Conservation (phyloP, 768 basidiomycete species). For the Suillus brevipes region DNA sequence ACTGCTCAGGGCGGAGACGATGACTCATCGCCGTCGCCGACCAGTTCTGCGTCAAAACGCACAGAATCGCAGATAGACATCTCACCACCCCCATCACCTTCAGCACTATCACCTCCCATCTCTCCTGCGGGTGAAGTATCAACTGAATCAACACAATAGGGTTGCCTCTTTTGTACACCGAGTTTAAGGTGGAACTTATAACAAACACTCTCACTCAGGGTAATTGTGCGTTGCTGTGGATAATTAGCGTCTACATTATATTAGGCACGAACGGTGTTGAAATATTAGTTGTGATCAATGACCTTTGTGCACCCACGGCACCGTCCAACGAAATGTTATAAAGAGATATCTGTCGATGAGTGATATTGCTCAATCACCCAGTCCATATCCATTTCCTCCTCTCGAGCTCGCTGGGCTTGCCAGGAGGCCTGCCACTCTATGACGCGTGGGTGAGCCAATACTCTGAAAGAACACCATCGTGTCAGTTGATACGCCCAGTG, state of each 20-base stretch:
- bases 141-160: neutral
- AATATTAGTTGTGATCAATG: neutral
- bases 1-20: conserved; percentile 27
- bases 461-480: conserved; percentile 23
- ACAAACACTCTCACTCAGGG: neutral
- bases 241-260: conserved; percentile 1
- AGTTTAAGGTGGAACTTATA: neutral
- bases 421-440: conserved; percentile 33
- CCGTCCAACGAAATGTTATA: conserved; percentile 7
- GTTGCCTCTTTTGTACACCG: neutral
- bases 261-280: neutral
- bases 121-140: neutral
- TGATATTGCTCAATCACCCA: conserved; percentile 33
- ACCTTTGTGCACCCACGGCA: neutral
- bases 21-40: conserved; percentile 11
- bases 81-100: conserved; percentile 24
- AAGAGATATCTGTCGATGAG: conserved; percentile 24
- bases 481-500: neutral
- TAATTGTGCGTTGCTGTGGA: neutral
- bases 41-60: conserved; percentile 3
- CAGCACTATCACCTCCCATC: conserved; percentile 11
- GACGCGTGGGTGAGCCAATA: conserved; percentile 38
- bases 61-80: conserved; percentile 12
- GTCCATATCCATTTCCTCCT: conserved; percentile 35
- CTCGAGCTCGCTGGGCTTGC: conserved; percentile 20